These are phyloP conservation scores for Boletus vermiculosoides DNA, from an alignment of 768 basidiomycete species.

Conservation along the genomic window DNA sequence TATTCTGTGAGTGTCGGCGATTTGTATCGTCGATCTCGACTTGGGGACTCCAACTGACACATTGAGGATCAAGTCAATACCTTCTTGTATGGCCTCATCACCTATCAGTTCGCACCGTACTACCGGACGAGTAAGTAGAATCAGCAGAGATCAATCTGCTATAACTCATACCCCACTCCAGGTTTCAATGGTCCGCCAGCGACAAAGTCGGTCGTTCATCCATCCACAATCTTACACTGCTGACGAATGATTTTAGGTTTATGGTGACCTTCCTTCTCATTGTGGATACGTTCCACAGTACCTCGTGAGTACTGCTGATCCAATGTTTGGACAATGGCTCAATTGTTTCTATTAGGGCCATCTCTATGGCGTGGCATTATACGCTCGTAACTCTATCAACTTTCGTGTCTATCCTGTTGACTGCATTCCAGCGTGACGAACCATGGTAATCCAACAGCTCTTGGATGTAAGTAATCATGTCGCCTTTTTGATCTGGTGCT, in stretches of 20 bases:
- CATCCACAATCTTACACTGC: too few species aligned
- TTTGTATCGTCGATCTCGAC: neutral
- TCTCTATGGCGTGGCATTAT: constrained; percentile 23
- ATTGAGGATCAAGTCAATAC: constrained; percentile 21
- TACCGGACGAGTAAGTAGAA: constrained; percentile 21
- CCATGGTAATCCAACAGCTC: constrained; percentile 12
- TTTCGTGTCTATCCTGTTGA: neutral
- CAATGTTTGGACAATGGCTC: neutral
- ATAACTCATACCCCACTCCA: neutral
- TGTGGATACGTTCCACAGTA: constrained; percentile 22
- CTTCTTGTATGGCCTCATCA: constrained; percentile 41
- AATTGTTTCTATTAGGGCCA: constrained; percentile 1
- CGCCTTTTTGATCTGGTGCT: neutral
- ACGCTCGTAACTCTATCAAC: constrained; percentile 1
- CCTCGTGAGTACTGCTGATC: constrained; percentile 9
- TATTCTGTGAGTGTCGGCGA: constrained; percentile 18
- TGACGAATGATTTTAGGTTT: constrained; percentile 1
- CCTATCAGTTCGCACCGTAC: constrained; percentile 42
- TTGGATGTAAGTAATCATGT: neutral
- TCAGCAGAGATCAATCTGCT: neutral
- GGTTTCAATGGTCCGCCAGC: constrained; percentile 16
- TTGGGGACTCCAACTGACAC: neutral
- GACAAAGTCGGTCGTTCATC: constrained; percentile 1
- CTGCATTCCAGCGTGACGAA: constrained; percentile 10
- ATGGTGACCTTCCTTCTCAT: constrained; percentile 20